These are phyloP conservation scores for Amanita jacksonii DNA, from an alignment of 768 basidiomycete species.

Conservation along the genomic window DNA sequence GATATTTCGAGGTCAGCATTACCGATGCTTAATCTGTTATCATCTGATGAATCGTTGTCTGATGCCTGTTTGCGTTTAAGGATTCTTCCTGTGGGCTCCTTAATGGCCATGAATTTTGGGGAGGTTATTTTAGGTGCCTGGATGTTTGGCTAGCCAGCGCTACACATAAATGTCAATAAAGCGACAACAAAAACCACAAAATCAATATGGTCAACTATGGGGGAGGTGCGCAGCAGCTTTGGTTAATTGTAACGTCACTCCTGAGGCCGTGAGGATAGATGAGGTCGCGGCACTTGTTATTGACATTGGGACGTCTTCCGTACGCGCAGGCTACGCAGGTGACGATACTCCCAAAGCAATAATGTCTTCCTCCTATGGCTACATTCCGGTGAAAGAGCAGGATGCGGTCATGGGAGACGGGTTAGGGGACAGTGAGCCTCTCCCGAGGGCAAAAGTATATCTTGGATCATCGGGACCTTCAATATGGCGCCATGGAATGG, in stretches of 20 bases:
- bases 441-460: constrained; percentile 46
- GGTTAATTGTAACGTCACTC: not conserved
- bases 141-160: no score
- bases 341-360: constrained; percentile 93
- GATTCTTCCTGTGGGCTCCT: constrained; percentile 20
- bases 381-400: constrained; percentile 36
- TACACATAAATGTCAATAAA: constrained; percentile 22
- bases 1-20: constrained; percentile 48
- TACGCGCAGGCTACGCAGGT: constrained; percentile 94
- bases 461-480: constrained; percentile 85
- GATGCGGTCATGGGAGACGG: constrained; percentile 48
- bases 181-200: not conserved
- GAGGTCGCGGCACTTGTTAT: constrained; percentile 96
- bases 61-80: constrained; percentile 1
- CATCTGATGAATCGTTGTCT: constrained; percentile 20
- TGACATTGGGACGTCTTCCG: constrained; percentile 84
- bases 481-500: constrained; percentile 86
- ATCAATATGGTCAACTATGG: constrained; percentile 75
- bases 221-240: constrained; percentile 47
- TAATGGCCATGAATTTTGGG: constrained; percentile 22
- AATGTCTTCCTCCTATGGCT: constrained; percentile 85
- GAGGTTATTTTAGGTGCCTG: no score
- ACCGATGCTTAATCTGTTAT: constrained; percentile 16
- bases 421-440: constrained; percentile 27
- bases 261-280: constrained; percentile 38